Evolutionary conservation across 225 moss, liverwort and hornwort genomes (phyloP).

Genomic region (Polytrichum commune): DNA sequence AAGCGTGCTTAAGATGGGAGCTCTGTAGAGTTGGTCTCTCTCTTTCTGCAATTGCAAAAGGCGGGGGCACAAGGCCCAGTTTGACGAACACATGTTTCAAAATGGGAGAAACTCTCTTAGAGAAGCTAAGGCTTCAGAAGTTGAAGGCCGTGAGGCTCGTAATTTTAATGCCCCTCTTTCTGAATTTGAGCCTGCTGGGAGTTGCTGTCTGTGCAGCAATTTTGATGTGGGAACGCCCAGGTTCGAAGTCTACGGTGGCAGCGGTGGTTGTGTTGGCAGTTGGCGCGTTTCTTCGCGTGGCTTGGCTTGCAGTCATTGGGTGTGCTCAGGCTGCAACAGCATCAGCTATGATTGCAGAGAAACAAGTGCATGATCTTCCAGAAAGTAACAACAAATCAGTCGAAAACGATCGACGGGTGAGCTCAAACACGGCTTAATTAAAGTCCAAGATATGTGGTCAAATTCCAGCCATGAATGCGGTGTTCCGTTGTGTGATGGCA

Average conservation of each 20-base stretch:
- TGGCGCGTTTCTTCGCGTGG: slow-evolving; percentile 39
- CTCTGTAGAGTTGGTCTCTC: neutral
- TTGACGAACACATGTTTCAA: slow-evolving; percentile 25
- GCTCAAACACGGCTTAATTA: neutral
- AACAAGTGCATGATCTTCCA: slow-evolving; percentile 16
- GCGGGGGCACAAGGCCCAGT: slow-evolving; percentile 1
- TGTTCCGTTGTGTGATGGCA: no score
- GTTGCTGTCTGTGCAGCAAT: slow-evolving; percentile 19
- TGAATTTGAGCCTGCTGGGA: slow-evolving; percentile 35
- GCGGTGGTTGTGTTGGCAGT: slow-evolving; percentile 33
- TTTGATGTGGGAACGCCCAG: slow-evolving; percentile 23
- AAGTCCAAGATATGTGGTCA: no score
- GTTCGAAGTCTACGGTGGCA: slow-evolving; percentile 28
- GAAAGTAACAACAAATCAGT: slow-evolving; percentile 15
- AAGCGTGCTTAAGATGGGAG: neutral
- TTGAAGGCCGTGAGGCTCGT: slow-evolving; percentile 60
- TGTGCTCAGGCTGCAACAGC: slow-evolving; percentile 66
- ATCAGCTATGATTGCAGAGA: slow-evolving; percentile 66
- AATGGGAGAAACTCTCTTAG: slow-evolving; percentile 23
- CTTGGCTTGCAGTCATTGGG: slow-evolving; percentile 72
- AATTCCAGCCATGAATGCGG: no score
- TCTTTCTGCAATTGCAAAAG: neutral
- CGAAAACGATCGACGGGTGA: slow-evolving; percentile 58
- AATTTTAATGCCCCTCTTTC: slow-evolving; percentile 40
- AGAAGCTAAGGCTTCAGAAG: slow-evolving; percentile 26